A percentile compares a stretch with the other conserved stretches of the same genome.
These are phyloP conservation scores for Dendrobium officinale DNA, from an alignment of 106 monocot genomes.

Conservation along the genomic window DNA sequence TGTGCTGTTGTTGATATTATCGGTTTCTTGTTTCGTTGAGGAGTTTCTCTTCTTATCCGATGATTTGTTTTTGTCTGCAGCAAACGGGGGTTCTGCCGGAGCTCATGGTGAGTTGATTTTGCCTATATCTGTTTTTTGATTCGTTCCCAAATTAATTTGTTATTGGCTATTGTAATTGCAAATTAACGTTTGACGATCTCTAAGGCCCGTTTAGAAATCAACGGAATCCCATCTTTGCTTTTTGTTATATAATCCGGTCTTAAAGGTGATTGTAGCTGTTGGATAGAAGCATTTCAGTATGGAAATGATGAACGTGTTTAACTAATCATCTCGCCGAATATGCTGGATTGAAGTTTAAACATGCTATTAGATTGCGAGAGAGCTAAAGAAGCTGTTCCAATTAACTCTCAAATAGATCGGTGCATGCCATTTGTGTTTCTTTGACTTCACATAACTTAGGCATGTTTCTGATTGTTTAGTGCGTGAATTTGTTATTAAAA, in stretches of 20 bases:
- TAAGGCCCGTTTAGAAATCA: background rate
- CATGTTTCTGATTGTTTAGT: background rate
- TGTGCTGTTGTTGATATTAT: background rate
- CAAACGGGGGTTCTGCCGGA: constrained; percentile 1
- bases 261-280: background rate
- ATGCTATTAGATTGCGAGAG: background rate
- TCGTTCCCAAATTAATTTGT: background rate
- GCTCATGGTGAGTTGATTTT: constrained; percentile 8
- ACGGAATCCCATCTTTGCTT: background rate
- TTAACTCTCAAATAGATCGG: background rate
- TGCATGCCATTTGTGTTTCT: background rate
- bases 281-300: background rate
- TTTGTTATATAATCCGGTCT: background rate
- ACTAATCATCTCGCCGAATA: background rate
- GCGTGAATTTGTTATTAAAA: background rate
- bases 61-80: background rate
- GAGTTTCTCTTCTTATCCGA: background rate
- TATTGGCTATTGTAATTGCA: background rate
- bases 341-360: background rate
- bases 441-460: background rate
- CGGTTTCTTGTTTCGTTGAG: background rate
- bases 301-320: background rate
- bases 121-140: background rate
- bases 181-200: background rate
- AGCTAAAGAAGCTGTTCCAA: background rate